phyloP scores from a whole-genome alignment of 129 eudicot genomes.

The Lonicera japonica region DNA sequence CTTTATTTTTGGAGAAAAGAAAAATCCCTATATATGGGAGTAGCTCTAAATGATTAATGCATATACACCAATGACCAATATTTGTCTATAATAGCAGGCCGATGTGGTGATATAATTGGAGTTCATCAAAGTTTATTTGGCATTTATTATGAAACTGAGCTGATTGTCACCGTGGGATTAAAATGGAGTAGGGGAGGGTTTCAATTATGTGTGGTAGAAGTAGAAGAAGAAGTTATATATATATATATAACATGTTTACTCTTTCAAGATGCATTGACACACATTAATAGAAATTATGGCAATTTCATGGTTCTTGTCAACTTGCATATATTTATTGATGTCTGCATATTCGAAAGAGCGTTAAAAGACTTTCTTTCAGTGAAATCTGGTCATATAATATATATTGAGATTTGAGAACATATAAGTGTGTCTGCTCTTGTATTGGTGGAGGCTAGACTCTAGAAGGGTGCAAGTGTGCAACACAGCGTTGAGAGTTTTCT shows the following conservation, averaged over 20 bases:
- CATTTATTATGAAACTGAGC: neutral
- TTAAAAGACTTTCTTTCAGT: neutral
- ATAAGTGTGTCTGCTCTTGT: too few relatives aligned
- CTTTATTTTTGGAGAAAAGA: too few relatives aligned
- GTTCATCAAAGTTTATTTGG: neutral
- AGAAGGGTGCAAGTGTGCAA: too few relatives aligned
- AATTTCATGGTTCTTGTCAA: neutral
- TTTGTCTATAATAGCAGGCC: neutral
- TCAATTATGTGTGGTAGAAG: neutral
- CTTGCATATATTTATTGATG: neutral
- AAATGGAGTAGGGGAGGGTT: neutral
- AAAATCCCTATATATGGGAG: too few relatives aligned
- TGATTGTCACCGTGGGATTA: neutral
- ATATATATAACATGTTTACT: neutral
- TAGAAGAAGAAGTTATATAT: too few relatives aligned
- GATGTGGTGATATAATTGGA: neutral
- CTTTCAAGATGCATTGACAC: neutral
- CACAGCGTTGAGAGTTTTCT: too few relatives aligned
- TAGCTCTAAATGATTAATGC: neutral
- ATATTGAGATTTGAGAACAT: too few relatives aligned
- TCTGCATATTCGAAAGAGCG: neutral
- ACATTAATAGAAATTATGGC: neutral
- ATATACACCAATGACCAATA: neutral
- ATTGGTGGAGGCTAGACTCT: too few relatives aligned
- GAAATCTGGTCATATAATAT: neutral